Percentiles rank a stretch among this genome's conserved stretches.
Evolutionary conservation across 2,329 filamentous ascomycete genomes (phyloP).

Genomic region (Colletotrichum costaricense): DNA sequence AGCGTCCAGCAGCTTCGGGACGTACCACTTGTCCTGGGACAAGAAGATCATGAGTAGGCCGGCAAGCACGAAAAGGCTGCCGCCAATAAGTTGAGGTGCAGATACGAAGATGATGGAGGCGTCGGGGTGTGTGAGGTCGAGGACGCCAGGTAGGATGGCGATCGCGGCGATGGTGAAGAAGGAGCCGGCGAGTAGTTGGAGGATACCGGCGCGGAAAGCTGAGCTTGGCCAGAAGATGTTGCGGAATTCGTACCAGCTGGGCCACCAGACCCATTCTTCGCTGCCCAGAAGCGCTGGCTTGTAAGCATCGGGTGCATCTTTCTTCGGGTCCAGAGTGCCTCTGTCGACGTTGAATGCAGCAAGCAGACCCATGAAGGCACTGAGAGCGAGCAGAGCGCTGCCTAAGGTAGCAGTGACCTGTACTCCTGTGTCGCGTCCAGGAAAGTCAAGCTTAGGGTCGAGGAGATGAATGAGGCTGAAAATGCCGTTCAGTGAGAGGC

Average conservation of each 20-base stretch:
- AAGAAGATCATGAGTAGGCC: conserved; percentile 21
- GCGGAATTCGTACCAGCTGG: conserved; percentile 16
- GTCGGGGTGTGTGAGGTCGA: conserved; percentile 25
- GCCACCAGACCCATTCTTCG: conserved; percentile 28
- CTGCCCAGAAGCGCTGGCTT: conserved; percentile 27
- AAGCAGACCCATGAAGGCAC: conserved; percentile 18
- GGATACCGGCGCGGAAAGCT: conserved; percentile 27
- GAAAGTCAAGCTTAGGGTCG: conserved; percentile 11
- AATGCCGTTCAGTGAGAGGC: conserved; percentile 21
- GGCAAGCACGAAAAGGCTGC: conserved; percentile 26
- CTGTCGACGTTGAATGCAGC: conserved; percentile 32
- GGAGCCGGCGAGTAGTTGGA: conserved; percentile 20
- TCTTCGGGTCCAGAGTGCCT: conserved; percentile 17
- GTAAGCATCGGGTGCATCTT: conserved; percentile 23
- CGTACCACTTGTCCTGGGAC: conserved; percentile 30
- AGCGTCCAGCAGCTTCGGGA: conserved; percentile 16
- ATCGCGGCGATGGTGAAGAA: conserved; percentile 28
- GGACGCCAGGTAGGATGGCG: conserved; percentile 17
- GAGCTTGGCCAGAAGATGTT: conserved; percentile 9
- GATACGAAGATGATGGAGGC: conserved; percentile 26
- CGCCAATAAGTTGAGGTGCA: conserved; percentile 26
- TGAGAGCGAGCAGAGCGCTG: conserved; percentile 14
- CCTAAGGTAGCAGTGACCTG: conserved; percentile 14
- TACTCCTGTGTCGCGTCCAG: not conserved
- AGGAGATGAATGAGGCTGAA: conserved; percentile 14